Base-by-base conservation (phyloP, 768 basidiomycete species). In the Amanita muscaria region DNA sequence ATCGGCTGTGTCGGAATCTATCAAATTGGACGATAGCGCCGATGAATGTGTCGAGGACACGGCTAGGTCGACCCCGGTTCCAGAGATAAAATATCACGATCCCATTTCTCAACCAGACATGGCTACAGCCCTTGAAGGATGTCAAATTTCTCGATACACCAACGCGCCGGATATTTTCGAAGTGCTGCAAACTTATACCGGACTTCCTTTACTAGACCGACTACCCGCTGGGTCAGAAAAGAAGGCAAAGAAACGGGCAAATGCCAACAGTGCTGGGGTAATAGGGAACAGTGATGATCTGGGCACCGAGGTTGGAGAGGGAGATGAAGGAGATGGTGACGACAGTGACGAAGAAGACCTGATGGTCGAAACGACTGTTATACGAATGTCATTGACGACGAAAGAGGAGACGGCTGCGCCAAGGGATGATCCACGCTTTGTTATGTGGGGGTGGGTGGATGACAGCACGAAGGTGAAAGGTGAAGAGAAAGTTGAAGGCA, bases 361-460 rank as follows among this genome's bases (percentile, higher is more conserved):
- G 44, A 46, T 47, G 5, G 68, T 69, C 8, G 76, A 74, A 34
- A 78, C 79, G 24, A 78, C 80, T 2, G 83, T 87, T 22, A 80
- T 87, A 61, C 81, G 77, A 58, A 67, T 90, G 56, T 83, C 82
- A 1, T 59, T 87, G 11, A 71, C 76, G 19, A 59, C 75, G 0
- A 46, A 46, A 29, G 81, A 85, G 27, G 77, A 83, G 45, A 76
- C 72, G 22, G 79, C 80, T 11, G 75, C 82, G 1, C 88, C 88
- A 5, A 76, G 81, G 11, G 84, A 92, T 51, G 91, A 96, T 53
- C 89, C 91, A 12, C 76, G 90, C 0, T 93, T 93, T 56, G 88
- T 91, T 29, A 80, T 94, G 6, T 96, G 91, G 91, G 90, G 88
- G 21, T 77, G 80, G 52, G 63, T 71, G 5, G 4, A 27, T 15